Evolutionary conservation across 1,139 yeast species (phyloP), one percentile per base, ranked within the genome.

Genomic region (Blastobotrys buckinghamii): DNA sequence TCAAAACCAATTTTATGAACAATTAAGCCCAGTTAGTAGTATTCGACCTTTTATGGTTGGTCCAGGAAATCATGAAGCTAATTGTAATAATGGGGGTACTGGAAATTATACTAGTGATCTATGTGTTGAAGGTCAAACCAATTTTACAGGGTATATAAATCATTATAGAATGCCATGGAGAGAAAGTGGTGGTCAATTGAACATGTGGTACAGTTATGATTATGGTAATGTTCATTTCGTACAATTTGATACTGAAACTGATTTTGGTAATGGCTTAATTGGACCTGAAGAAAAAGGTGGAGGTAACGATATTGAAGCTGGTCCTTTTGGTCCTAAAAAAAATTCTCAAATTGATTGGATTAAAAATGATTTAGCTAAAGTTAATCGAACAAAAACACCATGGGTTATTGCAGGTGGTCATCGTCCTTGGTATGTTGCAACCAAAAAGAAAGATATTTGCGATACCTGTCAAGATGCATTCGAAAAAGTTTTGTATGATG

Each of bases 361-460:
- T 69, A 48, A 62, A 60, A 56, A 72, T 67, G 67, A 81, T 67
- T 67, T 79, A 71, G 49, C 51, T 34, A 47, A 50, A 13, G 67
- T 61, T 20, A 54, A 63, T 52, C 56, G 65, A 22, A 45, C 55
- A 50, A 48, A 61, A 46, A 66, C 68, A 39, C 65, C 65, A 27
- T 66, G 66, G 63, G 55, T 64, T 50, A 58, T 63, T 56, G 65
- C 63, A 56, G 58, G 68, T 64, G 64, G 64, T 57, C 62, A 65
- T 64, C 55, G 75, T 55, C 66, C 76, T 56, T 57, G 65, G 66
- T 63, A 64, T 45, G 60, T 57, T 9, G 51, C 62, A 7, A 24
- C 39, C 10, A 50, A 43, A 13, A 47, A 49, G 22, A 55, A 55
- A 29, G 52, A 51, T 24, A 50, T 54, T 16, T 61, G 65, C 50